Conservation (phyloP, 768 basidiomycete genomes). For the Mycena galericulata region DNA sequence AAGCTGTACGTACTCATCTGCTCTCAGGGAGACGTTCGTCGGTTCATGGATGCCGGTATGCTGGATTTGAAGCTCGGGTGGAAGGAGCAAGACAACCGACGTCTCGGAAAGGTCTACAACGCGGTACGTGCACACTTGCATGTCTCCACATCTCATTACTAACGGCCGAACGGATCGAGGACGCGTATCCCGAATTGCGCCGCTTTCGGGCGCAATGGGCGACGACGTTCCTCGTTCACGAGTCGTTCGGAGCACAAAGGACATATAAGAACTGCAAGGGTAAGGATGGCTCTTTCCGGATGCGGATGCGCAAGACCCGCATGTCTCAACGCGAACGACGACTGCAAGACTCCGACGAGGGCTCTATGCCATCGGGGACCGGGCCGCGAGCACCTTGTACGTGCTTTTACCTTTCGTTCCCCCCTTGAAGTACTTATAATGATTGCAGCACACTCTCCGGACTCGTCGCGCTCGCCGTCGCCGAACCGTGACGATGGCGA, state of each 20-base stretch:
- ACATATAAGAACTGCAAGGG: constrained; percentile 15
- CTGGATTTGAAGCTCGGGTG: background rate
- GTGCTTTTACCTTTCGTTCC: too few species aligned
- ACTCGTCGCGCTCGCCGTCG: too few species aligned
- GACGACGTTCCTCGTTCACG: background rate
- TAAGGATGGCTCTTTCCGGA: background rate
- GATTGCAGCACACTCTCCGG: too few species aligned
- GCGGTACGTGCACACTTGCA: background rate
- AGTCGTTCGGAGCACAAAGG: background rate
- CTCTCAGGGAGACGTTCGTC: background rate
- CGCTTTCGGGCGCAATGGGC: constrained; percentile 14
- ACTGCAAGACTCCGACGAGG: too few species aligned
- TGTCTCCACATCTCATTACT: background rate
- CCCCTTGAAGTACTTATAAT: too few species aligned
- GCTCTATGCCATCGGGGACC: too few species aligned
- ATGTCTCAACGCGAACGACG: too few species aligned
- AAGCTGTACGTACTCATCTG: too few species aligned
- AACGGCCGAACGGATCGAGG: constrained; percentile 3
- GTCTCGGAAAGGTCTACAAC: constrained; percentile 10
- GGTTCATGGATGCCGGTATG: constrained; percentile 15
- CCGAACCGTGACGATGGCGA: too few species aligned
- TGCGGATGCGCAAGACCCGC: background rate
- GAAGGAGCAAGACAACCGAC: constrained; percentile 20
- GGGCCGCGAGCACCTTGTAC: too few species aligned
- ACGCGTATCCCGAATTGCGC: background rate